Base-by-base conservation (phyloP, 2,329 filamentous ascomycete genomes). In the Hypoxylon sp. region DNA sequence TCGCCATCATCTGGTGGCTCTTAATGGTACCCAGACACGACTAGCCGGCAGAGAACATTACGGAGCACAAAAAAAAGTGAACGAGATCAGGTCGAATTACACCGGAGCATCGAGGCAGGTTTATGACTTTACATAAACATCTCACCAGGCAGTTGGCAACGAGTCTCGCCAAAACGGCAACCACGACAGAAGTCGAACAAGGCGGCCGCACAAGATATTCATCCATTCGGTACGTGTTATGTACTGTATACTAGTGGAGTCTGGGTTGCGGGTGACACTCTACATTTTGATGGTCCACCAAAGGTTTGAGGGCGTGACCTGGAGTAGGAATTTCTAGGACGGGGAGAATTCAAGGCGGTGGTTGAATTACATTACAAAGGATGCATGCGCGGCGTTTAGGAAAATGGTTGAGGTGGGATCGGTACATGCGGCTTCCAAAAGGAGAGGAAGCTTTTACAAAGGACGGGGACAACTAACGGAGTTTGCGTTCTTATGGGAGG, bases 381-480 rank as follows among this genome's bases (percentile, higher is more conserved):
- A 62, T 73, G 71, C 73, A 75, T 74, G 73, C 60, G 68, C 53
- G 73, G 73, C 72, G 73, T 75, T 75, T 47, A 54, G 70, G 72
- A 61, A 70, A 64, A 58, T 25, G 59, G 61, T 61, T 64, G 43
- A 65, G 58, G 60, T 61, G 45, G 68, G 52, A 61, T 55, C 32
- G 57, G 62, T 61, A 54, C 32, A 25, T 60, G 63, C 56, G 60
- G 61, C 53, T 45, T 60, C 47, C 11, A 53, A 60, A 39, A 56
- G 41, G 45, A 34, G 63, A 58, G 56, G 60, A 61, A 57, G 51
- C 37, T 53, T 67, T 61, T 57, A 68, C 27, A 56, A 58, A 61
- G 58, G 53, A 67, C 32, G 59, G 67, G 37, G 60, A 43, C 63
- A 60, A 60, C 65, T 47, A 67, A 55, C 61, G 70, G 62, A 67